Conservation (phyloP, 495 filamentous ascomycete species). For the Penicillium ochrochloron region DNA sequence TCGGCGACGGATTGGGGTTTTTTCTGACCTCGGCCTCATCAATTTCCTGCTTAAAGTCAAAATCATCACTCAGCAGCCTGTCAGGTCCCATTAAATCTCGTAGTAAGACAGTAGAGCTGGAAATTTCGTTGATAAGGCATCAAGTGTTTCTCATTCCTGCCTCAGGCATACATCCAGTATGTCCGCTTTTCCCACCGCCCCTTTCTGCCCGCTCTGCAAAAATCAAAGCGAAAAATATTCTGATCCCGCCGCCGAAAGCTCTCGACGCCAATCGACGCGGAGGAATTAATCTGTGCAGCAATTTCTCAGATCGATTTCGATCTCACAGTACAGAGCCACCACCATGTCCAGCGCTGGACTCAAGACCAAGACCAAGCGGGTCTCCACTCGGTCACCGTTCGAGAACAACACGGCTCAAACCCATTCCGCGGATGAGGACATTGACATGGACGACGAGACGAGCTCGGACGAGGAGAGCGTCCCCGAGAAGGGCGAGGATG, state of each 20-base stretch:
- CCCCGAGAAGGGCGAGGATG: slow-evolving; percentile 74
- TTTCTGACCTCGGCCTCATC: neutral
- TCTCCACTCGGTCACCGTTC: slow-evolving; percentile 31
- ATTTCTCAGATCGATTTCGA: neutral
- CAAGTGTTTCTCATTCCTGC: neutral
- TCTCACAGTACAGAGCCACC: neutral
- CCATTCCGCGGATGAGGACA: slow-evolving; percentile 31
- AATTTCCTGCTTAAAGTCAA: neutral
- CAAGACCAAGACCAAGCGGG: slow-evolving; percentile 43
- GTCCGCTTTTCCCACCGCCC: slow-evolving; percentile 29
- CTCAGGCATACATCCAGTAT: slow-evolving; percentile 3
- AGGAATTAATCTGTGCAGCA: slow-evolving; percentile 16
- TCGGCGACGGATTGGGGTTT: neutral
- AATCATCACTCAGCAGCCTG: neutral
- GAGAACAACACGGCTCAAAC: slow-evolving; percentile 26
- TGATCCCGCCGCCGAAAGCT: slow-evolving; percentile 30
- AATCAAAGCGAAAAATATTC: slow-evolving; percentile 40
- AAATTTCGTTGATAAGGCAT: neutral
- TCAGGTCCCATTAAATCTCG: neutral
- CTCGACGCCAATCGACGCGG: slow-evolving; percentile 17
- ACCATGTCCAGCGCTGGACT: slow-evolving; percentile 39
- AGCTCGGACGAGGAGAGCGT: slow-evolving; percentile 47
- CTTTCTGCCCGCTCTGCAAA: slow-evolving; percentile 33
- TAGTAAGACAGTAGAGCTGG: neutral
- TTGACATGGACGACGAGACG: slow-evolving; percentile 38